These are phyloP conservation scores for Corchorus olitorius DNA, from an alignment of 345 rosid species.

Conservation along the genomic window DNA sequence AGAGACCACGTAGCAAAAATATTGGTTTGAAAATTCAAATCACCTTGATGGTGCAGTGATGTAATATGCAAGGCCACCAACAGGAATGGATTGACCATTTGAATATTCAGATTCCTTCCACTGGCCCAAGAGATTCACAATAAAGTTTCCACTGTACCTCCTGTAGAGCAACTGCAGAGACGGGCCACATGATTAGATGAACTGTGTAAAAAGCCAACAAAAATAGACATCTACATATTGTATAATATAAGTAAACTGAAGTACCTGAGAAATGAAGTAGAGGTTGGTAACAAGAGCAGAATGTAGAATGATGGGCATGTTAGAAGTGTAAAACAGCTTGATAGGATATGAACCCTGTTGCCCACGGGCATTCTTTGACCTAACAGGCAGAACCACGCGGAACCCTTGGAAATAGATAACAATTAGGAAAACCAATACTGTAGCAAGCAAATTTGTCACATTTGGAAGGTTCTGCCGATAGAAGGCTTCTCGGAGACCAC, in stretches of 20 bases:
- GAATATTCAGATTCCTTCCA: constrained; percentile 49
- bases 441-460: constrained; percentile 73
- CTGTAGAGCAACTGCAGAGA: constrained; percentile 58
- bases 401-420: constrained; percentile 81
- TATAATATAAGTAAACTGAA: background rate
- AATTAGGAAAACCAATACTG: constrained; percentile 58
- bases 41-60: constrained; percentile 72
- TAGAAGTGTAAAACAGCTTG: constrained; percentile 79
- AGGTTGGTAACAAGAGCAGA: constrained; percentile 80
- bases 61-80: constrained; percentile 72
- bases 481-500: constrained; percentile 71
- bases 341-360: constrained; percentile 82
- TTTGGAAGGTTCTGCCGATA: constrained; percentile 78
- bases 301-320: constrained; percentile 85
- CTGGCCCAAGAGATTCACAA: constrained; percentile 55
- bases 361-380: constrained; percentile 77
- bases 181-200: background rate
- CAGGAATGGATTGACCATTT: constrained; percentile 64
- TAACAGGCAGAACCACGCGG: constrained; percentile 73
- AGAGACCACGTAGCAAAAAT: background rate
- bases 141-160: constrained; percentile 65
- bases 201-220: background rate
- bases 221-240: background rate
- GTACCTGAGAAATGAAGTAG: constrained; percentile 75
- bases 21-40: background rate